Base-by-base conservation (phyloP, 2,329 filamentous ascomycete genomes). In the Fonsecaea pedrosoi region DNA sequence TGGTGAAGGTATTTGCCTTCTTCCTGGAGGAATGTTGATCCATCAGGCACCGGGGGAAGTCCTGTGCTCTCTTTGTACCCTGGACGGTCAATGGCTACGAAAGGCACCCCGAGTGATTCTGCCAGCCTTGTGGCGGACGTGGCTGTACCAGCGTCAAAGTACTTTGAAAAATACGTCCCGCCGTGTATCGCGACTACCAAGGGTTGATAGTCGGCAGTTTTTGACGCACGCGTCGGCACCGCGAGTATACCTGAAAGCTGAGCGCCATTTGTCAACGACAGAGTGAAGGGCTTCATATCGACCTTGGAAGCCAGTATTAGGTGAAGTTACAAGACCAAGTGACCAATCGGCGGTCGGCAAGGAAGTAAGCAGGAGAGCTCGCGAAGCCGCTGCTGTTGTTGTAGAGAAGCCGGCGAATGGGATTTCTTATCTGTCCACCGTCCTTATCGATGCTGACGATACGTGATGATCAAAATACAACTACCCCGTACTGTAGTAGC, bases 1-100 rank as follows among this genome's bases (percentile, higher is more conserved):
- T 25, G n/a, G 37, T 62, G 60, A n/a, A 55, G 48, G 50, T 62
- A 55, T 45, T 45, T 62, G 50, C 60, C 60, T 37, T 62, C 60
- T 42, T 62, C 60, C 48, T 55, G 60, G 5, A 62, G 38, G 38
- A 62, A 55, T 3, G 48, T 62, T 2, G 48, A 55, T 18, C 48
- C 50, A 4, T 25, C 35, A 12, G 60, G 21, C 15, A 62, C n/a
- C 1, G 50, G 21, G 34, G 60, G 60, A n/a, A 62, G 35, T 38
- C 21, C 50, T n/a, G 60, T 62, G 21, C 60, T 62, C 13, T 55
- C 50, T 35, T 18, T 55, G 35, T 62, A 62, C 8, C 60, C 60
- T 1, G 60, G 60, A 6, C 60, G 50, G 25, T 62, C 50, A 30
- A 54, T 40, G 4, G 60, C n/a, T 6, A 62, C 35, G 25, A 62